Conservation (phyloP, 768 basidiomycete species). For the Leccinum subgranulosum region DNA sequence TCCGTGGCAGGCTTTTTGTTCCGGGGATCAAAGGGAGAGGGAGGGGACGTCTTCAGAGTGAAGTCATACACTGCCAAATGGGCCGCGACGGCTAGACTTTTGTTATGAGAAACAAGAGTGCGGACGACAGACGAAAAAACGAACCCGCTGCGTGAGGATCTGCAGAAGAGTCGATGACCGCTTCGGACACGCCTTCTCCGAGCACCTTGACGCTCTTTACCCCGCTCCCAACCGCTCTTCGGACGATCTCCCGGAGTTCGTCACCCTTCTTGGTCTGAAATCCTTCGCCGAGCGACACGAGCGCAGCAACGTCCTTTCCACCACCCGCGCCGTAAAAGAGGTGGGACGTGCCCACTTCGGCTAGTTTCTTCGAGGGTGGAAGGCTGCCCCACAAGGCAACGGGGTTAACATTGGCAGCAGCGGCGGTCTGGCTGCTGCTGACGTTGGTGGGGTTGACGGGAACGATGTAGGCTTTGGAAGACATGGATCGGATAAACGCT, state of each 20-base stretch:
- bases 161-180: constrained; percentile 56
- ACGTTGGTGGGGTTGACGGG: constrained; percentile 48
- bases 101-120: not conserved
- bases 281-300: constrained; percentile 58
- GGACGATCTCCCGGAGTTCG: constrained; percentile 59
- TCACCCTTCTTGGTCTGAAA: constrained; percentile 44
- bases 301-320: constrained; percentile 41
- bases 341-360: constrained; percentile 61
- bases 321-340: constrained; percentile 57
- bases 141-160: constrained; percentile 80
- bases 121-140: not conserved
- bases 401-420: constrained; percentile 40
- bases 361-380: constrained; percentile 45
- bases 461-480: constrained; percentile 54
- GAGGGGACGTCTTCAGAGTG: constrained; percentile 70
- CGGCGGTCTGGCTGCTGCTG: constrained; percentile 29
- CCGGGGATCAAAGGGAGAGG: constrained; percentile 63
- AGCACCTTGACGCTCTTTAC: constrained; percentile 65
- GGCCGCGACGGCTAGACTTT: constrained; percentile 64
- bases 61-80: constrained; percentile 75
- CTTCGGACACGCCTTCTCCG: constrained; percentile 58
- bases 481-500: constrained; percentile 40
- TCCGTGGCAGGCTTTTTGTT: constrained; percentile 48
- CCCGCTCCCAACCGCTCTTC: constrained; percentile 68
- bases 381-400: constrained; percentile 52